A percentile compares a stretch with the other conserved stretches of the same genome.
These are phyloP conservation scores for Didymellaceae sp. DNA, from an alignment of 2,329 filamentous ascomycete genomes.

Conservation along the genomic window DNA sequence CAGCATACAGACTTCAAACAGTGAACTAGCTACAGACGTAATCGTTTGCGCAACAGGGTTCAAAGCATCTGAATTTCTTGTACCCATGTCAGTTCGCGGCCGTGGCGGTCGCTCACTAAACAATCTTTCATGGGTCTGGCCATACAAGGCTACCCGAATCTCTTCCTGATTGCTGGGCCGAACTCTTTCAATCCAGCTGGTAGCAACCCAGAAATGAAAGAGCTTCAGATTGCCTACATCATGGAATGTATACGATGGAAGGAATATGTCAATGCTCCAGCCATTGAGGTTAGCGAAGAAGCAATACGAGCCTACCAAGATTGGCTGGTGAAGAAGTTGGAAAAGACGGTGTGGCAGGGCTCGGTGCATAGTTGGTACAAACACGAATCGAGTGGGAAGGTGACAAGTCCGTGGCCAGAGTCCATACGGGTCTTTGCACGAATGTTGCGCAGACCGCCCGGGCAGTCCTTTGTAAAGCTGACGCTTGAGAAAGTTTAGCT, in stretches of 20 bases:
- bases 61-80: background rate
- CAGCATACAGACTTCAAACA: background rate
- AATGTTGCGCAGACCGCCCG: background rate
- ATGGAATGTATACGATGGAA: background rate
- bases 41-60: slow-evolving; percentile 3
- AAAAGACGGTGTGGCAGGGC: background rate
- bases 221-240: background rate
- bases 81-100: background rate
- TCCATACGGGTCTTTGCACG: background rate
- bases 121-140: slow-evolving; percentile 1
- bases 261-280: background rate
- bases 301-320: background rate
- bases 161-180: slow-evolving; percentile 2
- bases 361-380: background rate
- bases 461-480: background rate
- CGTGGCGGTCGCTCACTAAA: background rate
- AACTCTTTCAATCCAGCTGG: slow-evolving; percentile 7
- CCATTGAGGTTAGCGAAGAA: background rate
- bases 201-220: slow-evolving; percentile 6
- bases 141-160: background rate
- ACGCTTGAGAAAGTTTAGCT: background rate
- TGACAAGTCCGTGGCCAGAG: background rate
- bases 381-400: background rate
- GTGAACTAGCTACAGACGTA: background rate
- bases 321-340: background rate